Conservation (phyloP, 108 stramenopile species). For the Nitzschia palea region DNA sequence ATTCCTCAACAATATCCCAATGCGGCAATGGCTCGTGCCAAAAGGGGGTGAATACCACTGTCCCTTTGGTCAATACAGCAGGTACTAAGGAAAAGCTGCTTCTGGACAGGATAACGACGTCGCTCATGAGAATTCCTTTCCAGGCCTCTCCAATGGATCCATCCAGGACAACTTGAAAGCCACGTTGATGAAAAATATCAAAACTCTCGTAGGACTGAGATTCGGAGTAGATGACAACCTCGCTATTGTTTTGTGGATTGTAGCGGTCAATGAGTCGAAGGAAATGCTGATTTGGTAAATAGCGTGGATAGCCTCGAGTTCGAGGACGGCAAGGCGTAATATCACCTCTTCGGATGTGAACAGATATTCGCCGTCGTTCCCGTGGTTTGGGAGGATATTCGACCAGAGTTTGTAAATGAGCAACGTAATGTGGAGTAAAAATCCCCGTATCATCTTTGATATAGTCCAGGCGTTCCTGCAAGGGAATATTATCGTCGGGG, state of each 20-base stretch:
- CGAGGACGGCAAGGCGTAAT: conserved; percentile 22
- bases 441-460: conserved; percentile 21
- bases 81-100: conserved; percentile 23
- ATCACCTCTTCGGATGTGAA: conserved; percentile 43
- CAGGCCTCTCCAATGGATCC: conserved; percentile 11
- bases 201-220: conserved; percentile 23
- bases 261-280: conserved; percentile 22
- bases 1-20: conserved; percentile 18
- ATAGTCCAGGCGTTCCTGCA: conserved; percentile 6
- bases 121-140: conserved; percentile 18
- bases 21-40: conserved; percentile 20
- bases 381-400: conserved; percentile 5
- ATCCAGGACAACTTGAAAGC: conserved; percentile 21
- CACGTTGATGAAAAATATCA: conserved; percentile 11
- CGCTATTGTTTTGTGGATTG: conserved; percentile 7
- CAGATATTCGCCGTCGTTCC: conserved; percentile 15
- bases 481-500: neutral
- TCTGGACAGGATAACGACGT: conserved; percentile 22
- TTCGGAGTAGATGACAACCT: conserved; percentile 25
- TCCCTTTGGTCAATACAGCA: conserved; percentile 10
- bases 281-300: conserved; percentile 29
- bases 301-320: conserved; percentile 11
- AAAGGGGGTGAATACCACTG: conserved; percentile 29
- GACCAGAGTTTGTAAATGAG: conserved; percentile 6
- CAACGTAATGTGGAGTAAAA: conserved; percentile 29